phyloP scores from a whole-genome alignment of 2,329 filamentous ascomycete genomes.

The Arachnomyces sp. region DNA sequence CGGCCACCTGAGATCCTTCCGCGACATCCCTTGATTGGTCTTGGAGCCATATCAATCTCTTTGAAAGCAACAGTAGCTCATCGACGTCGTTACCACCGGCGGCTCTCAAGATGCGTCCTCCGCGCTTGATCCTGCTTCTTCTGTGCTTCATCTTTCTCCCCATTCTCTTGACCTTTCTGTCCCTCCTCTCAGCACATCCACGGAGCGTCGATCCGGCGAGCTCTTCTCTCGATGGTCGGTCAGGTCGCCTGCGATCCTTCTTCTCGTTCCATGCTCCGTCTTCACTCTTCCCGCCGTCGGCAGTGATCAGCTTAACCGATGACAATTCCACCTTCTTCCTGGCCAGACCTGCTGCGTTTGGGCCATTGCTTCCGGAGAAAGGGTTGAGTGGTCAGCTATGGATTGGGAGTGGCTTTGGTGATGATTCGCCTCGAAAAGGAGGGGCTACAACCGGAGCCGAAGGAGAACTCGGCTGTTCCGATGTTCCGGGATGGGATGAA shows the following conservation, averaged over 20 bases:
- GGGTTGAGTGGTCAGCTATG: slow-evolving; percentile 86
- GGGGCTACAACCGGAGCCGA: slow-evolving; percentile 49
- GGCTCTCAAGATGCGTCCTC: slow-evolving; percentile 37
- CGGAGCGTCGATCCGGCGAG: slow-evolving; percentile 29
- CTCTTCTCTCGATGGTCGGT: slow-evolving; percentile 27
- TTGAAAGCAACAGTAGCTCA: too few relatives aligned
- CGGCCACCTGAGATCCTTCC: too few relatives aligned
- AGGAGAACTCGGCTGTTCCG: slow-evolving; percentile 88
- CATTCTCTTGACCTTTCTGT: slow-evolving; percentile 41
- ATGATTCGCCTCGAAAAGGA: slow-evolving; percentile 59
- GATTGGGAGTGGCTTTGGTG: slow-evolving; percentile 86
- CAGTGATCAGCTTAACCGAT: slow-evolving; percentile 90
- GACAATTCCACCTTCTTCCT: slow-evolving; percentile 98
- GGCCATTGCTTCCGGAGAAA: slow-evolving; percentile 63
- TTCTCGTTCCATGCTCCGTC: slow-evolving; percentile 70
- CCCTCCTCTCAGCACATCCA: slow-evolving; percentile 35
- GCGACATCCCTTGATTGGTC: too few relatives aligned
- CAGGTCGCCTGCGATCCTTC: slow-evolving; percentile 48
- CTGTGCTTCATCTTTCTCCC: slow-evolving; percentile 42
- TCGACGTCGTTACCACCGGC: too few relatives aligned
- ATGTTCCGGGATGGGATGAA: slow-evolving; percentile 81
- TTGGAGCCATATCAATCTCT: too few relatives aligned
- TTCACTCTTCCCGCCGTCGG: slow-evolving; percentile 88
- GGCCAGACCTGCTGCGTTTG: slow-evolving; percentile 87
- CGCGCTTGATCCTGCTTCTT: slow-evolving; percentile 39